Evolutionary conservation across 1,284 basidiomycete genomes (phyloP).

Genomic region (Mycena sp.): DNA sequence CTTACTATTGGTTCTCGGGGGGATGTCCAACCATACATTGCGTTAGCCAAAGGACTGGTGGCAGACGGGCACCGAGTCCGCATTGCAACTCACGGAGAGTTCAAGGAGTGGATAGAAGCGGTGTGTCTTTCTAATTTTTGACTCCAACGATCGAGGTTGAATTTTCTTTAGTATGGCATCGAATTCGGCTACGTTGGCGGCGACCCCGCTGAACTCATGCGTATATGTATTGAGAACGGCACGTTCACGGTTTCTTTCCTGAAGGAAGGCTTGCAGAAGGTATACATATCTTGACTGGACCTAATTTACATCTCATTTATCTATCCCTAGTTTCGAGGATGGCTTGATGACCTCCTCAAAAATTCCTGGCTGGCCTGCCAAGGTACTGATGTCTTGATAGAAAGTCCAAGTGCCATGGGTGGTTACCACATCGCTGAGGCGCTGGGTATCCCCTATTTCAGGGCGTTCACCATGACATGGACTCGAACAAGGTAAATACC

Average conservation of each 20-base stretch:
- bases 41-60: slow-evolving; percentile 91
- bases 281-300: slow-evolving; percentile 39
- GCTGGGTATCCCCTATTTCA: slow-evolving; percentile 91
- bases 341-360: slow-evolving; percentile 94
- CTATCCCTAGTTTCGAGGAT: slow-evolving; percentile 84
- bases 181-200: slow-evolving; percentile 95
- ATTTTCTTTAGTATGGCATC: slow-evolving; percentile 80
- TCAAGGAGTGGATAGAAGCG: slow-evolving; percentile 94
- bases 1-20: slow-evolving; percentile 95
- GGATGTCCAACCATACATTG: slow-evolving; percentile 95
- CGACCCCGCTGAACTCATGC: slow-evolving; percentile 95
- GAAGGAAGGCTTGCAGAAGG: slow-evolving; percentile 90
- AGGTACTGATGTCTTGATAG: slow-evolving; percentile 91
- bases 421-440: slow-evolving; percentile 99
- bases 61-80: slow-evolving; percentile 87
- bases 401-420: slow-evolving; percentile 98
- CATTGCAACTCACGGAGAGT: slow-evolving; percentile 95
- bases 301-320: slow-evolving; percentile 6
- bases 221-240: slow-evolving; percentile 95
- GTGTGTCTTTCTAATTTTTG: slow-evolving; percentile 56
- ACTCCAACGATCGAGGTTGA: neutral
- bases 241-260: slow-evolving; percentile 96
- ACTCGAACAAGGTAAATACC: slow-evolving; percentile 69
- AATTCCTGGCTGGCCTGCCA: slow-evolving; percentile 97
- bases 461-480: slow-evolving; percentile 92